A percentile compares a stretch with the other conserved stretches of the same genome.
Evolutionary conservation across 164 flowering plant species (phyloP).

Genomic region (Annona squamosa): DNA sequence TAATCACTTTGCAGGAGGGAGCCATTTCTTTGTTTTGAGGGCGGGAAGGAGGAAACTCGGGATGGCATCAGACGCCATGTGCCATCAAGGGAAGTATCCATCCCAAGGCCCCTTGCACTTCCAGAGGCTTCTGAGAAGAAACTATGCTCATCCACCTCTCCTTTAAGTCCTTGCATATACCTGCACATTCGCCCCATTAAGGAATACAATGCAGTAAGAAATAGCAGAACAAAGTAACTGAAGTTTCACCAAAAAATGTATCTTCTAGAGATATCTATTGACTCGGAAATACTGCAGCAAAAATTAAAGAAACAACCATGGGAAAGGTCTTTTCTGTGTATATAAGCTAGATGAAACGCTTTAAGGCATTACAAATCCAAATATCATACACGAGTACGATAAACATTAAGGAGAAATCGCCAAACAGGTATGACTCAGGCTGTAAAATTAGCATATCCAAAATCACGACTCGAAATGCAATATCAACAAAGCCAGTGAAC

Average conservation of each 20-base stretch:
- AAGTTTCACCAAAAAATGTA: neutral
- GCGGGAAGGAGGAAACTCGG: constrained; percentile 38
- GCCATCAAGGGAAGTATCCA: constrained; percentile 41
- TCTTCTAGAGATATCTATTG: neutral
- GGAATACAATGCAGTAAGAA: neutral
- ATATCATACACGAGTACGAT: neutral
- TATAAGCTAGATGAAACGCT: neutral
- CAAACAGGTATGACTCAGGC: neutral
- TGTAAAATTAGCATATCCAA: too few species aligned
- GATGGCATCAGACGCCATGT: constrained; percentile 62
- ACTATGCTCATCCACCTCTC: constrained; percentile 52
- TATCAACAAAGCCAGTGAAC: too few species aligned
- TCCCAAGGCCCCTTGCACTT: constrained; percentile 39
- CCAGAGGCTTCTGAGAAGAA: constrained; percentile 69
- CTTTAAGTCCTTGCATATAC: constrained; percentile 49
- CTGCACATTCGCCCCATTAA: constrained; percentile 22
- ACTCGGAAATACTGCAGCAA: neutral
- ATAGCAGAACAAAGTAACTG: neutral
- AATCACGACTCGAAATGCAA: too few species aligned
- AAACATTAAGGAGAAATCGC: neutral
- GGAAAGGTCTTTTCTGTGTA: neutral
- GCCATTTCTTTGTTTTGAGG: constrained; percentile 37
- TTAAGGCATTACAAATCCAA: neutral
- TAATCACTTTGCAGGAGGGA: constrained; percentile 41
- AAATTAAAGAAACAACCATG: neutral